Percentiles rank a stretch among this genome's conserved stretches.
Conservation (phyloP, 148 eudicot species). For the Vaccinium myrtillus region DNA sequence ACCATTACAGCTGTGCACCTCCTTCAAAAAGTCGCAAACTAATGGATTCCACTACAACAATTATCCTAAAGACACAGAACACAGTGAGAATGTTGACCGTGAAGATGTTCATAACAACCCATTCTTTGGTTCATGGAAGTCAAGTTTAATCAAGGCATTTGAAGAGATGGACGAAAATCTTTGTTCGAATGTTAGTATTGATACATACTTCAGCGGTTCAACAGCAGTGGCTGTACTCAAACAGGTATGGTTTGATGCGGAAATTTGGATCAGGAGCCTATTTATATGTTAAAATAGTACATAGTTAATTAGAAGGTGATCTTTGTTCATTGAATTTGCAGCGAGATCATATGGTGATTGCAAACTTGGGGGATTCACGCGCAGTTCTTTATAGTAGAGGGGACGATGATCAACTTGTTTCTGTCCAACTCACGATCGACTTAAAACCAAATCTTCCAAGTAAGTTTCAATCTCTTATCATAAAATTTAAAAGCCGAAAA, state of each 20-base stretch:
- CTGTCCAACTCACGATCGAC: constrained; percentile 75
- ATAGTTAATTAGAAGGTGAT: background rate
- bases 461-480: constrained; percentile 10
- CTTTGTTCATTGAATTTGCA: constrained; percentile 17
- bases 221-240: constrained; percentile 63
- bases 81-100: background rate
- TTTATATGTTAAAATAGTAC: background rate
- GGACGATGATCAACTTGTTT: constrained; percentile 38
- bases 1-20: constrained; percentile 50
- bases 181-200: constrained; percentile 42
- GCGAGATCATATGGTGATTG: constrained; percentile 62
- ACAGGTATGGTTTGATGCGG: constrained; percentile 43
- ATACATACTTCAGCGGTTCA: constrained; percentile 76
- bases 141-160: constrained; percentile 44
- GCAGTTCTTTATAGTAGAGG: constrained; percentile 71
- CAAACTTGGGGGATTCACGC: constrained; percentile 87
- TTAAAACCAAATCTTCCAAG: constrained; percentile 70
- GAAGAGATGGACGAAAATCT: constrained; percentile 66
- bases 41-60: constrained; percentile 15
- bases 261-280: background rate
- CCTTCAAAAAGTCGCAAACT: constrained; percentile 24
- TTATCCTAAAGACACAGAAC: background rate
- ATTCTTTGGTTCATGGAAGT: constrained; percentile 44
- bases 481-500: too few species aligned
- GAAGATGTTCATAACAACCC: constrained; percentile 20